Conservation (phyloP, 2,329 filamentous ascomycete species). For the Lecanicillium sp. region DNA sequence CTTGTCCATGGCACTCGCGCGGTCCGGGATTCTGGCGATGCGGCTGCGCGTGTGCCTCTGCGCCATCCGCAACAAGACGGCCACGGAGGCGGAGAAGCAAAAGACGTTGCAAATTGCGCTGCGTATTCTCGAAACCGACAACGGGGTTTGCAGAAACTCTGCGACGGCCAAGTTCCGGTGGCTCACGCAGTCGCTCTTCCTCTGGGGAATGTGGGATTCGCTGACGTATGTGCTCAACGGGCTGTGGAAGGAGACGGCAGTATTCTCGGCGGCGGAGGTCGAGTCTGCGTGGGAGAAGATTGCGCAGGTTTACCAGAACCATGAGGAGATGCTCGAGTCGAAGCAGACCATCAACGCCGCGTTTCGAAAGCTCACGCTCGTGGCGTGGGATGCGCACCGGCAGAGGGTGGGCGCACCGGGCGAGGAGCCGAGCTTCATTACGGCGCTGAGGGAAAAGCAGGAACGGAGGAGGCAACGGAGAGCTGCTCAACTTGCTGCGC, state of each 20-base stretch:
- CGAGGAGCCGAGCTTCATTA: constrained; percentile 21
- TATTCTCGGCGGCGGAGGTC: constrained; percentile 17
- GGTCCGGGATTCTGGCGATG: constrained; percentile 24
- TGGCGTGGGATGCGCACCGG: constrained; percentile 25
- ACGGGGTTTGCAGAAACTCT: constrained; percentile 22
- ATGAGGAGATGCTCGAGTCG: constrained; percentile 23
- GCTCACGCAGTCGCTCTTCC: constrained; percentile 28
- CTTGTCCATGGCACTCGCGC: constrained; percentile 22
- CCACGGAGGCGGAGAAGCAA: constrained; percentile 20
- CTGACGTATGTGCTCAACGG: constrained; percentile 26
- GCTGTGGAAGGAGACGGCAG: constrained; percentile 18
- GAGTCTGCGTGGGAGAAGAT: constrained; percentile 22
- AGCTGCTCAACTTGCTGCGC: constrained; percentile 2
- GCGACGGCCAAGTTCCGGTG: constrained; percentile 24
- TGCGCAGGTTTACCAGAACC: constrained; percentile 23
- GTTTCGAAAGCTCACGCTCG: constrained; percentile 26
- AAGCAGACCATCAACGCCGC: constrained; percentile 24
- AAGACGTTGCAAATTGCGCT: constrained; percentile 27
- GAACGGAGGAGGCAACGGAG: neutral
- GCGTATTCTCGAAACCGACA: constrained; percentile 32
- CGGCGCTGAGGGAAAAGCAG: constrained; percentile 13
- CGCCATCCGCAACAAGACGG: constrained; percentile 21
- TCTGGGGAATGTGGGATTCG: constrained; percentile 28
- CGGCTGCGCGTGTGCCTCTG: constrained; percentile 19
- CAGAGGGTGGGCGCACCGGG: neutral